Evolutionary conservation across 345 rosid species (phyloP).

Genomic region (Populus davidiana): DNA sequence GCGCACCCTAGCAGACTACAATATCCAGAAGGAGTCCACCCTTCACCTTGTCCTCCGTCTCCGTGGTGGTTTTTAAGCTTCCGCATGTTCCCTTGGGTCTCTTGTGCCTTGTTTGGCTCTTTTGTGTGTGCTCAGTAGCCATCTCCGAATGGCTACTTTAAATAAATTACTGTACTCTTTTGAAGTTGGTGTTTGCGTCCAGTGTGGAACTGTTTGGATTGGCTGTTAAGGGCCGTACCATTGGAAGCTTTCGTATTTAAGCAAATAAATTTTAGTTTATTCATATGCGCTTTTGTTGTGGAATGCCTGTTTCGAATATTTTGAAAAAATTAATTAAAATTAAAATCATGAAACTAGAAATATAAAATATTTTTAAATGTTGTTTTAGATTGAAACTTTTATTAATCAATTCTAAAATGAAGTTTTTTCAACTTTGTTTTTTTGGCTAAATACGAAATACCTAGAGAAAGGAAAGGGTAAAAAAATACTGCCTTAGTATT

Average conservation of each 20-base stretch:
- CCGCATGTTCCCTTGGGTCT: too few relatives aligned
- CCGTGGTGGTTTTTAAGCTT: constrained; percentile 41
- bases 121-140: not conserved
- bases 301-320: not conserved
- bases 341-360: too few relatives aligned
- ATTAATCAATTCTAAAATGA: too few relatives aligned
- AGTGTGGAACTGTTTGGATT: not conserved
- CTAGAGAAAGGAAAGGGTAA: too few relatives aligned
- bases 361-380: too few relatives aligned
- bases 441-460: too few relatives aligned
- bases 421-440: too few relatives aligned
- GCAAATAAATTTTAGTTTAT: not conserved
- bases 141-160: not conserved
- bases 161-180: not conserved
- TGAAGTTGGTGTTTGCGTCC: not conserved
- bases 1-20: constrained; percentile 46
- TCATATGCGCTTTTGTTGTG: not conserved
- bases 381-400: too few relatives aligned
- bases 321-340: too few relatives aligned
- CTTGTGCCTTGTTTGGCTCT: not conserved
- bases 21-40: constrained; percentile 52
- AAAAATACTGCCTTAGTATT: too few relatives aligned
- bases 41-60: constrained; percentile 57
- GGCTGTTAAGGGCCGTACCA: not conserved
- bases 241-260: not conserved